Evolutionary conservation across 139 green algal species (phyloP), one percentile per base, ranked within the genome.

Genomic region (Pleodorina starrii): DNA sequence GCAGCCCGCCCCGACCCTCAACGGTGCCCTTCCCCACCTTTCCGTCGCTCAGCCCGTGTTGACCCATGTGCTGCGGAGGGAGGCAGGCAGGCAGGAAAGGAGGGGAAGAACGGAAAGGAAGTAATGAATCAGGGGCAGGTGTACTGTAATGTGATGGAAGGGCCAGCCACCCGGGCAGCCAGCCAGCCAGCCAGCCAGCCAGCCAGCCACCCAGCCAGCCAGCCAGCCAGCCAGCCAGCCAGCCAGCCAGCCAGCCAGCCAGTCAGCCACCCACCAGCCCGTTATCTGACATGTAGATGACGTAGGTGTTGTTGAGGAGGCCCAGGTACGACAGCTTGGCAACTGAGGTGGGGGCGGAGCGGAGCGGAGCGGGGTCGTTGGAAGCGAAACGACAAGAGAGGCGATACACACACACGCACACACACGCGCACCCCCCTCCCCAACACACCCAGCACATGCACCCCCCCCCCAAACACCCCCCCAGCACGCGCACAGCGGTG

Each of bases 301-400:
- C 72, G 73, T 94, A 94, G 27, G 91, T 94, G 82, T 94, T 92
- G 74, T 94, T 46, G 10, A 94, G 89, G 40, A 89, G 48, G 38
- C 75, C 82, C 0, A 77, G 50, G 14, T 46, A 50, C 25, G 85
- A 29, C 50, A 94, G 75, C 43, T 86, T 69, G 29, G 27, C 3
- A 3, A 89, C 83, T 89, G 48, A 21, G 38, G 59, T 25, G 76
- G n/a, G 12, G 29, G 32, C n/a, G n/a, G n/a, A n/a, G n/a, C n/a
- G n/a, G n/a, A n/a, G n/a, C n/a, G n/a, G n/a, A n/a, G n/a, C n/a
- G n/a, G n/a, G n/a, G n/a, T n/a, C n/a, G n/a, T n/a, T n/a, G n/a
- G n/a, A n/a, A n/a, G n/a, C n/a, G n/a, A n/a, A n/a, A n/a, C n/a
- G n/a, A n/a, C n/a, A n/a, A n/a, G n/a, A n/a, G n/a, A n/a, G n/a